These are phyloP conservation scores for Wallacemonas sp. DNA, from an alignment of 208 protist genomes.

Conservation along the genomic window DNA sequence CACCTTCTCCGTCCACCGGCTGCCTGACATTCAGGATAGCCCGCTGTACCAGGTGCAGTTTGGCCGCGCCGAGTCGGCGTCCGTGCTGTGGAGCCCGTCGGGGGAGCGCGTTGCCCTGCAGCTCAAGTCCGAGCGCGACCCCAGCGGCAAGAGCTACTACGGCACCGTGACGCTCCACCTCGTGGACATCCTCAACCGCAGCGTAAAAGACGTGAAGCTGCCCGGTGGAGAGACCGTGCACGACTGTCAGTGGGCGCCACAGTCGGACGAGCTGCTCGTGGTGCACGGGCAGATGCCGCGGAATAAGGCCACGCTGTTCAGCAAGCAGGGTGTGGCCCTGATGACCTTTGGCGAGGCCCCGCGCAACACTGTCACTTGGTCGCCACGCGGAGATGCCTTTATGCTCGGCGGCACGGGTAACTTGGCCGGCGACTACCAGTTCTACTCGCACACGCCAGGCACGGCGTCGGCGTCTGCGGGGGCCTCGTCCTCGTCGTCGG, in stretches of 20 bases:
- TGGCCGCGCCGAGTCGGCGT: constrained; percentile 68
- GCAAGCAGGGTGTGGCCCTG: constrained; percentile 71
- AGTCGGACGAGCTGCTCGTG: constrained; percentile 80
- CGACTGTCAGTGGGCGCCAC: constrained; percentile 84
- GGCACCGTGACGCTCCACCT: constrained; percentile 77
- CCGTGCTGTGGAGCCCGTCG: constrained; percentile 63
- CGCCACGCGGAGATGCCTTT: constrained; percentile 70
- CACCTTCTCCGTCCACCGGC: constrained; percentile 65
- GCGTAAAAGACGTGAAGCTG: constrained; percentile 69
- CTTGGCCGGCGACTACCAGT: constrained; percentile 86
- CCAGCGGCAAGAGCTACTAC: constrained; percentile 91
- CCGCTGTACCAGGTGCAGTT: constrained; percentile 67
- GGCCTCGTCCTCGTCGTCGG: constrained; percentile 13
- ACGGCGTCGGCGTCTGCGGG: background rate
- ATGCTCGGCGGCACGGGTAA: constrained; percentile 87
- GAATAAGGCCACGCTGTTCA: constrained; percentile 90
- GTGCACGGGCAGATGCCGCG: constrained; percentile 90
- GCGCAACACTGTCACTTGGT: constrained; percentile 82
- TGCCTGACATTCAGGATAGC: constrained; percentile 70
- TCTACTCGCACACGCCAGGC: constrained; percentile 42
- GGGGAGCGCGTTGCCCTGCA: constrained; percentile 72
- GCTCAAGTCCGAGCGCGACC: constrained; percentile 82
- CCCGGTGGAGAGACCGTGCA: constrained; percentile 81
- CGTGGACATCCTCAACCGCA: constrained; percentile 68
- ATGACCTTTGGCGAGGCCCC: constrained; percentile 87